A percentile compares a stretch with the other conserved stretches of the same genome.
Evolutionary conservation across 129 eudicot genomes (phyloP).

Genomic region (Silybum marianum): DNA sequence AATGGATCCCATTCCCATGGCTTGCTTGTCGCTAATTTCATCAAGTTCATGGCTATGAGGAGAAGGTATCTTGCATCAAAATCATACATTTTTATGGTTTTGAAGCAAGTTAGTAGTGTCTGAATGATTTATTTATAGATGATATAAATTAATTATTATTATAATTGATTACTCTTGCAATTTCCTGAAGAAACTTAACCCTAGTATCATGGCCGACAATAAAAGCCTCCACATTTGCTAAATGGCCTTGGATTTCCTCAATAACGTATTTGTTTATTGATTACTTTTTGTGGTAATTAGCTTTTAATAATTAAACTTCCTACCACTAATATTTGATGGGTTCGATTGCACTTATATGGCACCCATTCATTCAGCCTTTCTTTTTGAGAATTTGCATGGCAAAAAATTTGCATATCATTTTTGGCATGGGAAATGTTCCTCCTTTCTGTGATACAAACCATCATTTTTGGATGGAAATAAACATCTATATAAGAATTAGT

Average conservation of each 20-base stretch:
- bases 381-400: too few relatives aligned
- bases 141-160: neutral
- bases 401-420: too few relatives aligned
- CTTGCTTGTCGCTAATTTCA: conserved; percentile 26
- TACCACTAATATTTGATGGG: neutral
- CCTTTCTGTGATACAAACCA: too few relatives aligned
- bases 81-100: conserved; percentile 23
- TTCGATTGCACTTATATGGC: too few relatives aligned
- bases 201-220: conserved; percentile 27
- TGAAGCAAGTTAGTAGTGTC: neutral
- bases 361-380: too few relatives aligned
- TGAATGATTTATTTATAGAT: conserved; percentile 23
- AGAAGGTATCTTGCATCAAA: conserved; percentile 40
- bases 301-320: neutral
- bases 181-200: conserved; percentile 13
- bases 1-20: conserved; percentile 58
- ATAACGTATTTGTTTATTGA: neutral
- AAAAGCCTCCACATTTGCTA: neutral
- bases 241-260: neutral
- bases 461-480: too few relatives aligned
- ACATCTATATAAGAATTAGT: too few relatives aligned
- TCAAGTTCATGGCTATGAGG: conserved; percentile 30
- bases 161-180: neutral
- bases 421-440: too few relatives aligned
- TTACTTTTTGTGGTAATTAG: conserved; percentile 8